Evolutionary conservation across 257 asterid species (phyloP), one percentile per base, ranked within the genome.

Genomic region (Solanum microdontum): DNA sequence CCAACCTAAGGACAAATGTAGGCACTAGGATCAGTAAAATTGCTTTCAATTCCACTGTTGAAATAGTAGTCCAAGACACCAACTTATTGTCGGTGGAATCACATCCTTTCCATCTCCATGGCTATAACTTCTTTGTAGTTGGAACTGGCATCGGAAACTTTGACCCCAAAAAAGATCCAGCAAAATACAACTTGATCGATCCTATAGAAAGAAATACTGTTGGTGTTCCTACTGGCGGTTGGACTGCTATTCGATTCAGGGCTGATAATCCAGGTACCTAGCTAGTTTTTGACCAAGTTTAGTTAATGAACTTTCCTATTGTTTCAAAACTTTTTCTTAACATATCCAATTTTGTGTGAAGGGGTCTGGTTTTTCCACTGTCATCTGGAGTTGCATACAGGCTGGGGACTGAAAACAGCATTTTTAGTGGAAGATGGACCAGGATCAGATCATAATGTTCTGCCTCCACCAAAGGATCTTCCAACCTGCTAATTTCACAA

Each of bases 331-430:
- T 17, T 28, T 1, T 80, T 45, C 85, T 80, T 0, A 15, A 17
- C 40, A 48, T 45, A 80, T 80, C 85, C 26, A 28, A 39, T 2
- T 76, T 45, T 48, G 2, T 80, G 19, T 80, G 40, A 70, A 90
- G 94, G 94, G 86, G 94, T 92, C 66, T 92, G 93, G 94, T 93
- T 92, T 86, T 90, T 92, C 15, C 95, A 92, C 77, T 93, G 95
- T 89, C 95, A 93, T 86, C 70, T 93, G 91, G 95, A 92, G 91
- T 91, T 93, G 19, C 95, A 93, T 66, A 93, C 95, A 3, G 95
- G 93, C 1, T 92, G 95, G 95, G 95, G 95, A 11, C 84, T 92
- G 64, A 93, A 93, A 88, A 93, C 95, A 8, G 94, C 95, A 32
- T 91, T 92, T 84, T 86, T 93, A 23, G 94, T 90, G 13, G 96